Evolutionary conservation across 2,329 filamentous ascomycete species (phyloP).

Genomic region (Chrysosporium keratinophilum): DNA sequence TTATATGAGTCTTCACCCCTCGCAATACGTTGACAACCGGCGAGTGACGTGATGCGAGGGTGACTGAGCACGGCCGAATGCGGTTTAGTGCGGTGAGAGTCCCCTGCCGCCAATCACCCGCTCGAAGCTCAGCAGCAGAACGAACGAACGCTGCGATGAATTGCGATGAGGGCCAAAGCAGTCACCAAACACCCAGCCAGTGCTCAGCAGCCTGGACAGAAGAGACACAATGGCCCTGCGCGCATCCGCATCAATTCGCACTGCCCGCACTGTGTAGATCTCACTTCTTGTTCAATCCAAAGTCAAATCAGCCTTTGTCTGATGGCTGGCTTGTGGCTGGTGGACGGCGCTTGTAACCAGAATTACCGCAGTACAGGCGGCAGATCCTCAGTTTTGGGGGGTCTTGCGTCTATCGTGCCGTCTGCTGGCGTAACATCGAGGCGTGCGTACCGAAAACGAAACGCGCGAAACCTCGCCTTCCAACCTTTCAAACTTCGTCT

Average conservation of each 20-base stretch:
- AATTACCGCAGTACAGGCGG: neutral
- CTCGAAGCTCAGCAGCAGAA: no score
- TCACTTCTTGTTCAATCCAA: neutral
- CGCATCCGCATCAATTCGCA: neutral
- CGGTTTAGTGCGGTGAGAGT: no score
- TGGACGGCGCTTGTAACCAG: neutral
- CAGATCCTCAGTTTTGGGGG: neutral
- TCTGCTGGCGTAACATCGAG: constrained; percentile 8
- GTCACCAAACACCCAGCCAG: neutral
- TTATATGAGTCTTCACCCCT: no score
- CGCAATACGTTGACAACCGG: no score
- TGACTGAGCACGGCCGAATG: no score
- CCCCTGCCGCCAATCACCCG: no score
- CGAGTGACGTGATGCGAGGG: neutral
- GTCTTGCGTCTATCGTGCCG: neutral
- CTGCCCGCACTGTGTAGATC: neutral
- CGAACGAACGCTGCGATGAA: no score
- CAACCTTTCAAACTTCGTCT: constrained; percentile 7
- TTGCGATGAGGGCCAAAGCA: neutral
- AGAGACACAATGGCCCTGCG: no score
- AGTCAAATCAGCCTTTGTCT: constrained; percentile 2
- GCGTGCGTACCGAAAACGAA: constrained; percentile 8
- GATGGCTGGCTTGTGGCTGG: neutral
- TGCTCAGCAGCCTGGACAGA: no score
- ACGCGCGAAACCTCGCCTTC: constrained; percentile 17